phyloP scores from a whole-genome alignment of 305 asterid species.

The Lippia alba region DNA sequence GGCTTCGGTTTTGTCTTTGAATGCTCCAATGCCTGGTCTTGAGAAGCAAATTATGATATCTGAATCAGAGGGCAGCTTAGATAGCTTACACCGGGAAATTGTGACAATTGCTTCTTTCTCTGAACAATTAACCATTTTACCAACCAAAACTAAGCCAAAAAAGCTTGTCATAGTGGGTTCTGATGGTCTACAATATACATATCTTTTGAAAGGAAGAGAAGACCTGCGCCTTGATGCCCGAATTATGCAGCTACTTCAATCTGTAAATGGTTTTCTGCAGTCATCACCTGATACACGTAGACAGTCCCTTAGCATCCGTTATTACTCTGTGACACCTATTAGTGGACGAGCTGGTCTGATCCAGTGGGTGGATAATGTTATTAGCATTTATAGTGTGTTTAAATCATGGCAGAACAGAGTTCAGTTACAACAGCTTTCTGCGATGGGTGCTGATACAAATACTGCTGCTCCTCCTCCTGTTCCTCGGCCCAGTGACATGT shows the following conservation, averaged over 20 bases:
- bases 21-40: constrained; percentile 99
- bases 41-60: constrained; percentile 80
- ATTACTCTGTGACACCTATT: constrained; percentile 96
- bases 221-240: constrained; percentile 99
- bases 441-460: constrained; percentile 62
- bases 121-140: constrained; percentile 72
- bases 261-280: constrained; percentile 86
- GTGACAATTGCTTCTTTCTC: constrained; percentile 89
- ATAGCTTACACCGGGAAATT: constrained; percentile 61
- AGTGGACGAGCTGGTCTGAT: constrained; percentile 99
- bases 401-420: constrained; percentile 96
- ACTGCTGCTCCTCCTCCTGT: constrained; percentile 75
- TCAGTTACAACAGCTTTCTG: constrained; percentile 80
- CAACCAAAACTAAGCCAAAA: constrained; percentile 98
- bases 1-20: constrained; percentile 74
- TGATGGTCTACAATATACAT: constrained; percentile 88
- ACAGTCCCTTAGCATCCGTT: constrained; percentile 82
- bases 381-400: constrained; percentile 90
- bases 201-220: constrained; percentile 99
- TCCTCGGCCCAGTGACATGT: constrained; percentile 99
- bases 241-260: constrained; percentile 97
- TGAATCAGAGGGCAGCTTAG: constrained; percentile 57
- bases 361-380: constrained; percentile 97
- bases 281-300: constrained; percentile 76
- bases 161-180: constrained; percentile 86